Evolutionary conservation across 2,329 filamentous ascomycete species (phyloP).

Genomic region (Paracamarosporium sp.): DNA sequence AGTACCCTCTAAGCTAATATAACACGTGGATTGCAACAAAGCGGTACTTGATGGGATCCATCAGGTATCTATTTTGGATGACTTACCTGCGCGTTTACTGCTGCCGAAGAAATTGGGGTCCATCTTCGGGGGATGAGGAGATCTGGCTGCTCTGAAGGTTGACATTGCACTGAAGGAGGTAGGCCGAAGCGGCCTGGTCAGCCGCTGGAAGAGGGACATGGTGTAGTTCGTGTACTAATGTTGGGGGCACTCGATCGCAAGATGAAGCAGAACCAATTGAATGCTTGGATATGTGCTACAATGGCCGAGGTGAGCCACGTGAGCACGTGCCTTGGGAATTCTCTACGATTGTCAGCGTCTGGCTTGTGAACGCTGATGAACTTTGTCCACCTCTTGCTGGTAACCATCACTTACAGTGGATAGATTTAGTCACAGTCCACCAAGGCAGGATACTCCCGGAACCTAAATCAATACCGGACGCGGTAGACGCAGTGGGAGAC

Average conservation of each 20-base stretch:
- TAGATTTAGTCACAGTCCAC: background rate
- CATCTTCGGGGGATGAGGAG: conserved; percentile 7
- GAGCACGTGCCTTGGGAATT: conserved; percentile 5
- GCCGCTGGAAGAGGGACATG: conserved; percentile 20
- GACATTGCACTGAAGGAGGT: conserved; percentile 1
- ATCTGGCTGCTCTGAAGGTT: conserved; percentile 5
- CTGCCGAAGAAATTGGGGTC: conserved; percentile 25
- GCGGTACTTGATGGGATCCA: no score
- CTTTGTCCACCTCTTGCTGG: background rate
- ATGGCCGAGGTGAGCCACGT: background rate
- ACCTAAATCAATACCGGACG: background rate
- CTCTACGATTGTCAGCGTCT: background rate
- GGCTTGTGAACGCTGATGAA: background rate
- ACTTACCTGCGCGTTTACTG: background rate
- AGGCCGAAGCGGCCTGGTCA: conserved; percentile 19
- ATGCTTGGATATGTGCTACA: background rate
- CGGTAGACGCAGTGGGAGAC: background rate
- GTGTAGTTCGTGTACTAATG: background rate
- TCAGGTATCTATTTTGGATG: background rate
- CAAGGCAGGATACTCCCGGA: background rate
- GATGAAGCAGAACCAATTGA: background rate
- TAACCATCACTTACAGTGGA: background rate
- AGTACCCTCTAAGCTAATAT: background rate
- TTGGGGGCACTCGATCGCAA: background rate
- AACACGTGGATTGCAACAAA: no score